Evolutionary conservation across 768 basidiomycete genomes (phyloP).

Genomic region (Termitomyces titanicus): DNA sequence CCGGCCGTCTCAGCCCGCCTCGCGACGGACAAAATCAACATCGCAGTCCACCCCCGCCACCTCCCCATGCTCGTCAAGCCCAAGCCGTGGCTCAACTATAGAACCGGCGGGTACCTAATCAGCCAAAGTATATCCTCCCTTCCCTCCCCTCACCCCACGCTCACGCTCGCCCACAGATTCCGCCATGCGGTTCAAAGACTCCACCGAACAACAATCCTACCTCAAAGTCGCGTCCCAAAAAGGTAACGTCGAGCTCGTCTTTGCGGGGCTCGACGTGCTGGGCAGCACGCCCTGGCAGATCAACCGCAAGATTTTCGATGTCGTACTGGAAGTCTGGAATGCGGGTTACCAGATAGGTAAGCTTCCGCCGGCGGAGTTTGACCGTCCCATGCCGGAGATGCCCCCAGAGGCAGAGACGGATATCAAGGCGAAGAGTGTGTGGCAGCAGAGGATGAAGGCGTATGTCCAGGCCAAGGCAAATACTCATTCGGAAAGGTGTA

Average conservation of each 20-base stretch:
- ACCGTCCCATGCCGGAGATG: constrained; percentile 59
- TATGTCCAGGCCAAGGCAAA: constrained; percentile 62
- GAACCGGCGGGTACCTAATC: constrained; percentile 81
- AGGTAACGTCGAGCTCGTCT: constrained; percentile 81
- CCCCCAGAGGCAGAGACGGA: constrained; percentile 43
- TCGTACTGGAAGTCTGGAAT: constrained; percentile 84
- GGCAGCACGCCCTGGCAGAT: constrained; percentile 89
- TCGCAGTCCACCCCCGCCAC: constrained; percentile 86
- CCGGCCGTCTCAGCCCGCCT: constrained; percentile 74
- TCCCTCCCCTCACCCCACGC: background rate
- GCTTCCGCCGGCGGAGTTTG: constrained; percentile 71
- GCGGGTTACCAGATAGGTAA: constrained; percentile 77
- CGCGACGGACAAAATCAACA: constrained; percentile 64
- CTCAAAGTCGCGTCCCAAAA: constrained; percentile 68
- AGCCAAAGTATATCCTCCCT: constrained; percentile 55
- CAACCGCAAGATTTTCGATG: constrained; percentile 74
- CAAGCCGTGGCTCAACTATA: constrained; percentile 76
- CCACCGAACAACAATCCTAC: constrained; percentile 77
- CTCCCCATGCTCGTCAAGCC: constrained; percentile 95
- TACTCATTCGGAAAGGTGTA: constrained; percentile 90
- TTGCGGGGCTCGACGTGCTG: constrained; percentile 85
- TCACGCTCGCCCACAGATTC: constrained; percentile 34
- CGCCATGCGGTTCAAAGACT: constrained; percentile 94
- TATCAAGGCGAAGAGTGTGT: constrained; percentile 50
- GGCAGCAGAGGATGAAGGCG: constrained; percentile 50